Conservation (phyloP, 306 rosid species). For the Oxytropis ochrocephala region DNA sequence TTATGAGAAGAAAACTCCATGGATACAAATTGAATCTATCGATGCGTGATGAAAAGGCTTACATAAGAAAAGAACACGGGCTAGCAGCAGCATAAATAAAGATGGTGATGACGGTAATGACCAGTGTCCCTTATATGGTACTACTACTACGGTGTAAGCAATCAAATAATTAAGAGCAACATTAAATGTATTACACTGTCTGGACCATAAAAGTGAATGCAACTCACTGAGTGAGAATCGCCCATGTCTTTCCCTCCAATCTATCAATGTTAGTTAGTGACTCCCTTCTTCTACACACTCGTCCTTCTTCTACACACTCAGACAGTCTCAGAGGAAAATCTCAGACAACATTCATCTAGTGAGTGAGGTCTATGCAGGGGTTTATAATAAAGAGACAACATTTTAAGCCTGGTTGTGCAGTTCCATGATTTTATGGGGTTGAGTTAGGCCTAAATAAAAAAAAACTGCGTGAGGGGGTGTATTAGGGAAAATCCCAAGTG, state of each 20-base stretch:
- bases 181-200: conserved; percentile 3
- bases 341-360: too few species aligned
- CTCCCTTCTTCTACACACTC: not conserved
- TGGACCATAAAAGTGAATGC: conserved; percentile 12
- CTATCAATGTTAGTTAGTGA: not conserved
- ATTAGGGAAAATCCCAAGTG: too few species aligned
- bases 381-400: too few species aligned
- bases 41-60: not conserved
- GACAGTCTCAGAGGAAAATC: too few species aligned
- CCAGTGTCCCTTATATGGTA: not conserved
- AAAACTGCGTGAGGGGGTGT: too few species aligned
- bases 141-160: not conserved
- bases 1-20: not conserved
- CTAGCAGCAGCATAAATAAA: not conserved
- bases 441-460: too few species aligned
- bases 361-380: too few species aligned
- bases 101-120: not conserved
- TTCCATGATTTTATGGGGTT: too few species aligned
- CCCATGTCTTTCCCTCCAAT: not conserved
- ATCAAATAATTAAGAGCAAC: not conserved
- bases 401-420: too few species aligned
- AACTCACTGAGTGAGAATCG: not conserved
- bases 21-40: not conserved
- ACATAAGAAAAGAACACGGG: not conserved
- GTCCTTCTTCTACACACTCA: too few species aligned